Conservation (phyloP, 2,329 filamentous ascomycete species). For the Cladosporium sp. region DNA sequence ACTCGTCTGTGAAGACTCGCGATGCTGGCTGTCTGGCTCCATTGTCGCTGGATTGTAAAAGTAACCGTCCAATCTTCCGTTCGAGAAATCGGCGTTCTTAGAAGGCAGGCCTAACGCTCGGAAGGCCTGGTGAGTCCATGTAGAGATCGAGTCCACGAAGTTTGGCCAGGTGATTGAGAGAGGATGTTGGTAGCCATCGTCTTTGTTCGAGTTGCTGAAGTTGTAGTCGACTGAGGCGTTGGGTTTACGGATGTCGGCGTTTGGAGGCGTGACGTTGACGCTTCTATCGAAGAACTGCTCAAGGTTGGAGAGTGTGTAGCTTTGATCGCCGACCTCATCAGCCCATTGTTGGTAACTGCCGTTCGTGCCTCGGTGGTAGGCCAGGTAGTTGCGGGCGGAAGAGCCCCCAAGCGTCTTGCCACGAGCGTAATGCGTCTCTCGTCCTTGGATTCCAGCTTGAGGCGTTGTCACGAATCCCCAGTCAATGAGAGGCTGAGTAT, state of each 20-base stretch:
- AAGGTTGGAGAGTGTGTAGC: conserved; percentile 27
- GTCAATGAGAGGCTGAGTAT: conserved; percentile 25
- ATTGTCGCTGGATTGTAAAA: conserved; percentile 23
- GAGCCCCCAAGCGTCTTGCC: conserved; percentile 29
- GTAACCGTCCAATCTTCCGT: conserved; percentile 19
- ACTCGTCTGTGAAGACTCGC: conserved; percentile 23
- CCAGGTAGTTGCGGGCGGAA: conserved; percentile 26
- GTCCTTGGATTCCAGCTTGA: conserved; percentile 18
- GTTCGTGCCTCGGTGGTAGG: conserved; percentile 29
- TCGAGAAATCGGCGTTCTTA: conserved; percentile 26
- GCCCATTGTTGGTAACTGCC: conserved; percentile 34
- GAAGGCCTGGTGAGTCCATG: conserved; percentile 27
- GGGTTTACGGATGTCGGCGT: conserved; percentile 17
- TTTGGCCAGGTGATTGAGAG: conserved; percentile 31
- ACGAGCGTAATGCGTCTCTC: conserved; percentile 25
- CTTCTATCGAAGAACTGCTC: conserved; percentile 22
- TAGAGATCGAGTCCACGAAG: conserved; percentile 25
- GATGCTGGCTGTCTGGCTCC: conserved; percentile 21
- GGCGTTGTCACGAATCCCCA: conserved; percentile 28
- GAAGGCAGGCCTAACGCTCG: conserved; percentile 27
- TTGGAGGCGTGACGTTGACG: conserved; percentile 20
- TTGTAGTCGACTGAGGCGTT: conserved; percentile 27
- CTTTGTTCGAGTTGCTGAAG: conserved; percentile 17
- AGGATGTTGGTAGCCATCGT: conserved; percentile 19
- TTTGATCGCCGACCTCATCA: conserved; percentile 32